These are phyloP conservation scores for Debaryomycetaceae sp. DNA, from an alignment of 1,139 yeast species.

Conservation along the genomic window DNA sequence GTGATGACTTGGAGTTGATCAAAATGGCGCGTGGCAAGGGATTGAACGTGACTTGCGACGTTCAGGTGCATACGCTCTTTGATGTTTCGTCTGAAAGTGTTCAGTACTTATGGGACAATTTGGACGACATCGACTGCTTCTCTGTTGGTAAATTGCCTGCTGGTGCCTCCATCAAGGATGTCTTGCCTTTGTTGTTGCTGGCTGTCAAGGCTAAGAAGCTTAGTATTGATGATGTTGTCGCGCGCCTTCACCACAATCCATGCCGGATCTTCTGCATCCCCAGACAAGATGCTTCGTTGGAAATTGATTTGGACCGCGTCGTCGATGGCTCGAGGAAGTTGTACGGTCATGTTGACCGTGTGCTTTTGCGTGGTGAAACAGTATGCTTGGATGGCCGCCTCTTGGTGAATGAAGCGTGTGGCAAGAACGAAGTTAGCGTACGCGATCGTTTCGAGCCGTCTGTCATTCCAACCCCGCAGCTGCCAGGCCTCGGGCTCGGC, in stretches of 20 bases:
- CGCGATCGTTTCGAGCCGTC: slow-evolving; percentile 31
- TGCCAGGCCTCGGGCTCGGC: slow-evolving; percentile 27
- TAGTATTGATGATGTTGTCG: slow-evolving; percentile 60
- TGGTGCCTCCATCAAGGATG: slow-evolving; percentile 72
- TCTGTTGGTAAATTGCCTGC: slow-evolving; percentile 80
- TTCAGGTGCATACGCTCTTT: slow-evolving; percentile 70
- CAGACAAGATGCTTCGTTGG: slow-evolving; percentile 68
- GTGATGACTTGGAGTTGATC: slow-evolving; percentile 76
- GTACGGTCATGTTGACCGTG: slow-evolving; percentile 83
- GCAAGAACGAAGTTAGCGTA: slow-evolving; percentile 41
- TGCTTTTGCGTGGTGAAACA: slow-evolving; percentile 65
- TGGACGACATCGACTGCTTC: slow-evolving; percentile 72
- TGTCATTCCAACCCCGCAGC: slow-evolving; percentile 31
- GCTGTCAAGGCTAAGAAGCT: slow-evolving; percentile 71
- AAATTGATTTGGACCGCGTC: slow-evolving; percentile 69
- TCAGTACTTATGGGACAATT: slow-evolving; percentile 68
- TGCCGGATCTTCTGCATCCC: slow-evolving; percentile 73
- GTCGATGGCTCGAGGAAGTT: slow-evolving; percentile 26
- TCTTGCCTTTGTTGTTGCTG: slow-evolving; percentile 69
- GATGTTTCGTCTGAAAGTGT: slow-evolving; percentile 69
- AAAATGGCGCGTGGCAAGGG: slow-evolving; percentile 78
- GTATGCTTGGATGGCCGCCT: slow-evolving; percentile 77
- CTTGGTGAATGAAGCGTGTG: slow-evolving; percentile 46
- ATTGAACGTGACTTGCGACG: slow-evolving; percentile 83
- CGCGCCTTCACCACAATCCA: slow-evolving; percentile 76